Base-by-base conservation (phyloP, 2,329 filamentous ascomycete genomes). In the Microdochium bolleyi region DNA sequence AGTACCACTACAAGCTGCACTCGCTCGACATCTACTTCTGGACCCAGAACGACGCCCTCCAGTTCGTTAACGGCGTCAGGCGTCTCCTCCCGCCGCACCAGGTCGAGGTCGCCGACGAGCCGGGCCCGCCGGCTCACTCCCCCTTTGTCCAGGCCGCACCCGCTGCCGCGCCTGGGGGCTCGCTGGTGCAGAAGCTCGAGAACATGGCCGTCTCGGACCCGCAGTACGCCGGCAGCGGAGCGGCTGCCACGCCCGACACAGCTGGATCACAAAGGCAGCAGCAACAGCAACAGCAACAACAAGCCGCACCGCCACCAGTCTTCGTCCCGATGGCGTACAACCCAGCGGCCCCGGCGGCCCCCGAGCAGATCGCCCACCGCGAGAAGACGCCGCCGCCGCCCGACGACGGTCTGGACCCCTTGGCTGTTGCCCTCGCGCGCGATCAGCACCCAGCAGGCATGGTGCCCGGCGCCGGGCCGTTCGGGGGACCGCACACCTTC, bases 351-450 rank as follows among this genome's bases (percentile, higher is more conserved):
- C 88, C 88, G 3, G 78, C 87, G 0, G 86, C 87, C 0, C 87
- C 88, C 1, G 88, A 92, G 65, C 75, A 80, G 22, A 83, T 91
- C 51, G 74, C 78, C 21, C 82, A 88, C 65, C 79, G 88, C 49
- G 88, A 92, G 67, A 91, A 91, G 76, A 92, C 88, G 0, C 88
- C 88, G 1, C 88, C 82, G 2, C 81, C 88, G 3, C 86, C 85
- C 3, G 80, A 84, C 32, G 82, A 76, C 38, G 79, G 75, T 13
- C 70, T 75, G 2, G 79, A 83, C 58, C 82, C 82, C 2, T 68
- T 85, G 22, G 76, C 77, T 3, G 78, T 79, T 50, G 80, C 79
- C 13, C 73, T 85, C 2, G 75, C 73, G 24, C 73, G 80, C 49
- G 82, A 86, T 57, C 75, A 79, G 48, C 41, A 46, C n/a, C 19